phyloP scores from a whole-genome alignment of 2,329 filamentous ascomycete genomes.

The Aspergillus sp. region DNA sequence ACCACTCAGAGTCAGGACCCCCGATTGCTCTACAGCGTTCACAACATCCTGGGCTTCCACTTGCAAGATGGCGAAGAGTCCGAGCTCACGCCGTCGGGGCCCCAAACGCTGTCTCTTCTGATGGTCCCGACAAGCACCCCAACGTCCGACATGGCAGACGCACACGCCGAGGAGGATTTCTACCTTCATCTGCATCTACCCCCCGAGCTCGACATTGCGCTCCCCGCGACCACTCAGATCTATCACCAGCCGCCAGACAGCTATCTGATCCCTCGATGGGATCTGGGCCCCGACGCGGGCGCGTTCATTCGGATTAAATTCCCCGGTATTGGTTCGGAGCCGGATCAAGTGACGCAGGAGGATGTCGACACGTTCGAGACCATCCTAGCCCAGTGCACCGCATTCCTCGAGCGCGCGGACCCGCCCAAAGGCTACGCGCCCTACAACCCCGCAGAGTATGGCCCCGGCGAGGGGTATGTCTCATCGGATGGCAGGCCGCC shows the following conservation, averaged over 20 bases:
- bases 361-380: slow-evolving; percentile 96
- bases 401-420: slow-evolving; percentile 77
- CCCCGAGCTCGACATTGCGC: slow-evolving; percentile 83
- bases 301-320: slow-evolving; percentile 94
- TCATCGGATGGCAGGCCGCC: slow-evolving; percentile 21
- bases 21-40: slow-evolving; percentile 43
- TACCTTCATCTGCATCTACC: slow-evolving; percentile 93
- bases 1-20: slow-evolving; percentile 25
- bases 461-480: slow-evolving; percentile 69
- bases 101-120: slow-evolving; percentile 82
- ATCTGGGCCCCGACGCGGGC: slow-evolving; percentile 75
- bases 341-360: slow-evolving; percentile 63
- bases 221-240: slow-evolving; percentile 93
- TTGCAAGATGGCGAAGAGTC: slow-evolving; percentile 79
- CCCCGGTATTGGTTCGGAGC: slow-evolving; percentile 59
- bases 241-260: slow-evolving; percentile 89
- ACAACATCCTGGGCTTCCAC: slow-evolving; percentile 84
- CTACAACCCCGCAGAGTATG: slow-evolving; percentile 77
- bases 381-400: slow-evolving; percentile 93
- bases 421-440: slow-evolving; percentile 41
- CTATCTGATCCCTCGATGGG: slow-evolving; percentile 93
- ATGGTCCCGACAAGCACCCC: slow-evolving; percentile 90
- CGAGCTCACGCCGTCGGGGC: slow-evolving; percentile 70
- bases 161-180: slow-evolving; percentile 74
- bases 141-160: slow-evolving; percentile 47